Evolutionary conservation across 1,284 basidiomycete species (phyloP).

Genomic region (Lentinula novae-zelandiae): DNA sequence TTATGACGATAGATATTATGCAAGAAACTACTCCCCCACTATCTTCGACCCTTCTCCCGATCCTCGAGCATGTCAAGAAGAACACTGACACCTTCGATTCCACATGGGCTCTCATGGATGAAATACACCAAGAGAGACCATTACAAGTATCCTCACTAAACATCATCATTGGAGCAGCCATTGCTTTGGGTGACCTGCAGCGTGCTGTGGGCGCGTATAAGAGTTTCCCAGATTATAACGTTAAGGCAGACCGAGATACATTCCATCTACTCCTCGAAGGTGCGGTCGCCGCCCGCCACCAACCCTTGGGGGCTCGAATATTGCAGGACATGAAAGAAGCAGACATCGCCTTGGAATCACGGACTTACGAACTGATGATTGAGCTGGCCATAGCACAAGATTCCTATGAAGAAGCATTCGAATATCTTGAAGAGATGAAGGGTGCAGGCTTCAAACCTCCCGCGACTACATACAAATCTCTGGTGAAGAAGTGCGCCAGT

Average conservation of each 20-base stretch:
- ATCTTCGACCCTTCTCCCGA: slow-evolving; percentile 43
- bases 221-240: slow-evolving; percentile 50
- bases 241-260: slow-evolving; percentile 58
- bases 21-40: slow-evolving; percentile 44
- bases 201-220: slow-evolving; percentile 78
- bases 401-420: slow-evolving; percentile 83
- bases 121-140: slow-evolving; percentile 45
- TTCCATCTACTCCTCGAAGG: slow-evolving; percentile 70
- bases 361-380: slow-evolving; percentile 68
- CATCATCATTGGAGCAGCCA: slow-evolving; percentile 61
- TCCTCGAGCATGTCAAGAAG: slow-evolving; percentile 46
- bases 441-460: slow-evolving; percentile 52
- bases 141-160: slow-evolving; percentile 64
- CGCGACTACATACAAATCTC: slow-evolving; percentile 51
- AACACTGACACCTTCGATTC: slow-evolving; percentile 58
- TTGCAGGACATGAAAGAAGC: slow-evolving; percentile 58
- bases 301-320: slow-evolving; percentile 59
- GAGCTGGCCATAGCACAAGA: slow-evolving; percentile 65
- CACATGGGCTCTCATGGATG: slow-evolving; percentile 63
- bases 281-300: slow-evolving; percentile 52
- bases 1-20: slow-evolving; percentile 54
- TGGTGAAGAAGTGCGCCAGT: slow-evolving; percentile 58
- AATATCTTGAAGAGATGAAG: slow-evolving; percentile 87
- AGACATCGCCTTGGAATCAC: slow-evolving; percentile 47
- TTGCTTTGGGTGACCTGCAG: slow-evolving; percentile 64